Conservation (phyloP, 768 basidiomycete genomes). For the Psilocybe subaeruginosa region DNA sequence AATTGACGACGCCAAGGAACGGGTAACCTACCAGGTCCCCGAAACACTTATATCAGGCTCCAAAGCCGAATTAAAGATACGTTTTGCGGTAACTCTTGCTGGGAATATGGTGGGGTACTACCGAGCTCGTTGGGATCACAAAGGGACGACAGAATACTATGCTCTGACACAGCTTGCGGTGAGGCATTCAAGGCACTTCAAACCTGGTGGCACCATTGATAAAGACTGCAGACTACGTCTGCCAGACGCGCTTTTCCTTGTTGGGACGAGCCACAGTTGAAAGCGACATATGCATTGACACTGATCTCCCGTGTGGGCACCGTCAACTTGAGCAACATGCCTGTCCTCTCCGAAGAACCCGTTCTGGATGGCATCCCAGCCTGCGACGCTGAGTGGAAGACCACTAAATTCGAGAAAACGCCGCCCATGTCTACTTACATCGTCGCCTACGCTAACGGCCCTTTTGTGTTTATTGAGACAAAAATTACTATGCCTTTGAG, state of each 20-base stretch:
- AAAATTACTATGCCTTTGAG: slow-evolving; percentile 80
- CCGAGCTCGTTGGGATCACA: slow-evolving; percentile 62
- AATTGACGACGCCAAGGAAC: slow-evolving; percentile 65
- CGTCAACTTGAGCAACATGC: slow-evolving; percentile 87
- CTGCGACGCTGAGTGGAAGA: slow-evolving; percentile 65
- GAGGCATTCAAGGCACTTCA: not conserved
- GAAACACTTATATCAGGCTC: slow-evolving; percentile 62
- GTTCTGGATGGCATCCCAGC: slow-evolving; percentile 39
- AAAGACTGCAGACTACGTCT: slow-evolving; percentile 68
- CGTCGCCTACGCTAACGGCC: slow-evolving; percentile 84
- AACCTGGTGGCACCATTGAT: not conserved
- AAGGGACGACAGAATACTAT: slow-evolving; percentile 67
- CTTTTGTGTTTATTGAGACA: slow-evolving; percentile 73
- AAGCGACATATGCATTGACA: slow-evolving; percentile 78
- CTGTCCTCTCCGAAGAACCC: slow-evolving; percentile 63
- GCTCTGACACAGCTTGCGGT: slow-evolving; percentile 92
- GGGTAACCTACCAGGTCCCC: slow-evolving; percentile 66
- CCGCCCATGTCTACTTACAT: slow-evolving; percentile 91
- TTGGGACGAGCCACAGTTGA: slow-evolving; percentile 93
- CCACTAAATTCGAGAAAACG: slow-evolving; percentile 79
- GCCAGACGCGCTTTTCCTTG: slow-evolving; percentile 85
- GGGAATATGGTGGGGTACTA: slow-evolving; percentile 86
- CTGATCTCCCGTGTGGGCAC: slow-evolving; percentile 78
- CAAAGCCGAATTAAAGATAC: slow-evolving; percentile 70
- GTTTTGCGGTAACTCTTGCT: slow-evolving; percentile 68